A percentile compares a stretch with the other conserved stretches of the same genome.
Conservation (phyloP, 257 asterid genomes). For the Gardenia jasminoides region DNA sequence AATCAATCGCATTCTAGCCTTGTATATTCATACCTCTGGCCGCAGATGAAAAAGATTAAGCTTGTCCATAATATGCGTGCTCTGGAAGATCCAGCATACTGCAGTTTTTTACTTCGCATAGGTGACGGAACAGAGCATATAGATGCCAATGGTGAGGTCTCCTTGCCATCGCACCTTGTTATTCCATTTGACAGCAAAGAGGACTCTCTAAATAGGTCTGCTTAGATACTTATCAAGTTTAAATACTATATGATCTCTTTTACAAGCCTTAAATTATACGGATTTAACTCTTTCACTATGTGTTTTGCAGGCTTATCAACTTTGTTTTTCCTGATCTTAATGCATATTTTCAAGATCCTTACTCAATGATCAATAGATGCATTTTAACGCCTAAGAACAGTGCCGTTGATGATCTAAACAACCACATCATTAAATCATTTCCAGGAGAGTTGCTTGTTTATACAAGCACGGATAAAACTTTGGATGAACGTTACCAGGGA, state of each 20-base stretch:
- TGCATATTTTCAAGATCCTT: neutral
- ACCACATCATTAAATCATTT: neutral
- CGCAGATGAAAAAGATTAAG: neutral
- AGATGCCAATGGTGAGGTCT: no score
- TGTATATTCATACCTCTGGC: neutral
- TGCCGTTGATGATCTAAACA: neutral
- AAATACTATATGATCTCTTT: no score
- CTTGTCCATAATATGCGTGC: neutral
- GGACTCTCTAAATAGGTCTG: no score
- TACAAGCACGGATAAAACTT: neutral
- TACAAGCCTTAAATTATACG: no score
- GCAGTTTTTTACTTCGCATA: neutral
- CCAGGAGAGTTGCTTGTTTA: neutral
- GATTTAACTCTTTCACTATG: no score
- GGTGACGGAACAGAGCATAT: neutral
- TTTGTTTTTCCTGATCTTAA: neutral
- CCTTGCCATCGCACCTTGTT: no score
- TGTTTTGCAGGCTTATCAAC: neutral
- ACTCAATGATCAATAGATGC: neutral
- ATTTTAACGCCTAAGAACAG: neutral
- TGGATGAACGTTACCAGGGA: neutral
- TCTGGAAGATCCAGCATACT: neutral
- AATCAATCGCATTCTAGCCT: neutral
- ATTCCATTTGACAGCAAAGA: no score
- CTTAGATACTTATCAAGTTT: no score